These are phyloP conservation scores for Saturnispora besseyi DNA, from an alignment of 805 yeast species.

Conservation along the genomic window DNA sequence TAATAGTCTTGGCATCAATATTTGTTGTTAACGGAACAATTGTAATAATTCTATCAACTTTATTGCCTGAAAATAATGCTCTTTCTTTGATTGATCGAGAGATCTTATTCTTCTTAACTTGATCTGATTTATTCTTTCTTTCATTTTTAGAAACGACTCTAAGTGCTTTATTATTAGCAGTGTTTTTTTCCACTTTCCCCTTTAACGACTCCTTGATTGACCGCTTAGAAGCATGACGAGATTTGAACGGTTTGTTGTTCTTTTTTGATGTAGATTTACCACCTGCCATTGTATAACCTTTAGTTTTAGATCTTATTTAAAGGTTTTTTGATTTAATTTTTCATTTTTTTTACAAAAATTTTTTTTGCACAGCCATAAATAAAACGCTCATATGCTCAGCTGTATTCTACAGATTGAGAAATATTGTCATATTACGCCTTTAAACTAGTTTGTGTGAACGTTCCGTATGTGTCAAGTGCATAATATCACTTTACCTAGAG, in stretches of 20 bases:
- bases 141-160: slow-evolving; percentile 42
- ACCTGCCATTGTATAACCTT: slow-evolving; percentile 44
- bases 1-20: slow-evolving; percentile 46
- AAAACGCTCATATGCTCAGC: background rate
- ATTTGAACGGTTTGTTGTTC: slow-evolving; percentile 83
- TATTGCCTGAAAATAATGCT: slow-evolving; percentile 54
- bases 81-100: slow-evolving; percentile 47
- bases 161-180: slow-evolving; percentile 29
- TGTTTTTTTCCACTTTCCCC: slow-evolving; percentile 76
- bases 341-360: background rate
- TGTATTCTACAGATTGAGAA: too few relatives aligned
- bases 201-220: slow-evolving; percentile 69
- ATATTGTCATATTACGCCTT: too few relatives aligned
- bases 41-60: slow-evolving; percentile 78
- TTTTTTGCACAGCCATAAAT: background rate
- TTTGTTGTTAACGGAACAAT: slow-evolving; percentile 74
- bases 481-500: too few relatives aligned
- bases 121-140: slow-evolving; percentile 72
- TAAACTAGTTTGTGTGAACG: too few relatives aligned
- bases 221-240: slow-evolving; percentile 86
- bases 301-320: background rate
- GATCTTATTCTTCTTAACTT: slow-evolving; percentile 66
- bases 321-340: background rate
- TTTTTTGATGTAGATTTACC: slow-evolving; percentile 81
- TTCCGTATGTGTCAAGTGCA: too few relatives aligned